A percentile compares a stretch with the other conserved stretches of the same genome.
These are phyloP conservation scores for Wolfiporia cocos DNA, from an alignment of 1,284 basidiomycete species.

Conservation along the genomic window DNA sequence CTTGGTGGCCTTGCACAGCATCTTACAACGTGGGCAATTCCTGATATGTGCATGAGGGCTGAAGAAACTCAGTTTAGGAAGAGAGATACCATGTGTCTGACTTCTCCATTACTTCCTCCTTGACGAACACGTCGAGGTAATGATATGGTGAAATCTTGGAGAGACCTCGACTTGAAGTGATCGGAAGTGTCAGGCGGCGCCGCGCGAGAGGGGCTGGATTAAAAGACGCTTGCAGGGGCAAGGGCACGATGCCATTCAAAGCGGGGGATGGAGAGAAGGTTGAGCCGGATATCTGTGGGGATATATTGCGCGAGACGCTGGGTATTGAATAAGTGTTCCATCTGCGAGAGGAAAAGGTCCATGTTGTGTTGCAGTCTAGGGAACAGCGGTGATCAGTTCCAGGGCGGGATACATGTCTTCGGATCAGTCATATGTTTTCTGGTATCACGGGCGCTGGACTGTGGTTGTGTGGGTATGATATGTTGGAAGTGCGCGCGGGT, in stretches of 20 bases:
- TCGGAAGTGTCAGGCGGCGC: slow-evolving; percentile 82
- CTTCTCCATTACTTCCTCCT: slow-evolving; percentile 87
- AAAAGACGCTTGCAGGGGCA: slow-evolving; percentile 75
- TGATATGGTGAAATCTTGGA: slow-evolving; percentile 71
- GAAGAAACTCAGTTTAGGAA: neutral
- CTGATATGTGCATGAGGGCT: slow-evolving; percentile 31
- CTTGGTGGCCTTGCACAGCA: slow-evolving; percentile 79
- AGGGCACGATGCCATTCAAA: slow-evolving; percentile 36
- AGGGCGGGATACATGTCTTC: neutral
- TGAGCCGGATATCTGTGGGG: slow-evolving; percentile 28
- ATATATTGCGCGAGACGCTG: slow-evolving; percentile 29
- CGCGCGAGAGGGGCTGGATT: slow-evolving; percentile 66
- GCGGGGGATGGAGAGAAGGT: slow-evolving; percentile 28
- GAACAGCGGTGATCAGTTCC: slow-evolving; percentile 1
- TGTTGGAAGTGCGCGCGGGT: slow-evolving; percentile 32
- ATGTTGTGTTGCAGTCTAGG: slow-evolving; percentile 24
- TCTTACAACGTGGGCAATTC: slow-evolving; percentile 92
- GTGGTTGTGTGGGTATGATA: slow-evolving; percentile 31
- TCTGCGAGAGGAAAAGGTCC: slow-evolving; percentile 26
- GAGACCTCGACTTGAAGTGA: slow-evolving; percentile 62
- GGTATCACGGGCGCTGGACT: slow-evolving; percentile 35
- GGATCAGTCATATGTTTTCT: slow-evolving; percentile 32
- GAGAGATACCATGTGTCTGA: slow-evolving; percentile 84
- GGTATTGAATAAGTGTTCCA: slow-evolving; percentile 38
- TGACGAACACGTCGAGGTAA: slow-evolving; percentile 89